A percentile compares a stretch with the other conserved stretches of the same genome.
These are phyloP conservation scores for Angophora floribunda DNA, from an alignment of 345 rosid genomes.

Conservation along the genomic window DNA sequence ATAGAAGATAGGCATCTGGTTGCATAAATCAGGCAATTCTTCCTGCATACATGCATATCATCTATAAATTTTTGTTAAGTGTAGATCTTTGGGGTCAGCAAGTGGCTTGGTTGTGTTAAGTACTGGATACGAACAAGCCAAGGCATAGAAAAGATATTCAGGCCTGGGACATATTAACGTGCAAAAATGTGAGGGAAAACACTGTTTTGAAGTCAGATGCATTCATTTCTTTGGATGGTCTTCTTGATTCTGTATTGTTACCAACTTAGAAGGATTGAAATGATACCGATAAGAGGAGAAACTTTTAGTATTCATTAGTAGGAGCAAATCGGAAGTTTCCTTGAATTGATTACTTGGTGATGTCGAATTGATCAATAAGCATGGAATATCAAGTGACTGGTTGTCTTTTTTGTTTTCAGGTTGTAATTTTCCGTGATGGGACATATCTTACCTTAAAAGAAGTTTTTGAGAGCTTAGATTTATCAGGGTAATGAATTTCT, in stretches of 20 bases:
- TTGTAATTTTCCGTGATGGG: slow-evolving; percentile 97
- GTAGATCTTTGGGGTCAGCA: neutral
- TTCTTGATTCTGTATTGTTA: neutral
- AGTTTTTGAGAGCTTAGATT: slow-evolving; percentile 93
- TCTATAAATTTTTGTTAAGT: neutral
- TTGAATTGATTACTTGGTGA: neutral
- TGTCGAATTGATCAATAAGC: neutral
- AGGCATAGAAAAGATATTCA: neutral
- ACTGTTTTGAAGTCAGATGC: neutral
- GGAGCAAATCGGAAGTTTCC: neutral
- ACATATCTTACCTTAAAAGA: slow-evolving; percentile 92
- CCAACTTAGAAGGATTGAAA: neutral
- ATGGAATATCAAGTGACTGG: neutral
- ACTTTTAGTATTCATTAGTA: neutral
- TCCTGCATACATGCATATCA: neutral
- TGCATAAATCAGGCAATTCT: neutral
- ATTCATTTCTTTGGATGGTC: neutral
- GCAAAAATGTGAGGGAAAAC: neutral
- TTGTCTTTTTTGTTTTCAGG: slow-evolving; percentile 35
- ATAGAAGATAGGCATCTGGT: neutral
- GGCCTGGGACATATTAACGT: neutral
- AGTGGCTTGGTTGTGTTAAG: neutral
- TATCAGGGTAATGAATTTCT: slow-evolving; percentile 58
- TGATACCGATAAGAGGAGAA: neutral
- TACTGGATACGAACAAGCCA: neutral